These are phyloP conservation scores for Phytopythium aichiense DNA, from an alignment of 352 stramenopile genomes.

Conservation along the genomic window DNA sequence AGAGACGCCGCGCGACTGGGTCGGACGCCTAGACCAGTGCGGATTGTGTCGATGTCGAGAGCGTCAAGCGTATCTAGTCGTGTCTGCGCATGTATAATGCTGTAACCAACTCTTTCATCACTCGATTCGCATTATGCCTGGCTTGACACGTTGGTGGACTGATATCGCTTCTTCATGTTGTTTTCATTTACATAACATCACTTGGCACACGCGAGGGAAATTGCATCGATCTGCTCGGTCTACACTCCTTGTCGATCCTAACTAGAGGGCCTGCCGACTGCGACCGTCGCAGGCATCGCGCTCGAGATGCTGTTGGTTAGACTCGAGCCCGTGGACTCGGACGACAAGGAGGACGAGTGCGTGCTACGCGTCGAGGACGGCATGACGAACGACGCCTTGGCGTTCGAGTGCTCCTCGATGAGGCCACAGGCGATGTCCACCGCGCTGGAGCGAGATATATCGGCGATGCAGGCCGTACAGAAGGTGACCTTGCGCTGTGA, in stretches of 20 bases:
- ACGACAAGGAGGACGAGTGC: conserved; percentile 4
- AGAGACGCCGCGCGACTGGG: conserved; percentile 33
- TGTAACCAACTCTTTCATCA: neutral
- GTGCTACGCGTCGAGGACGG: conserved; percentile 1
- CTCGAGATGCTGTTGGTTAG: neutral
- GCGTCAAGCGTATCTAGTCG: neutral
- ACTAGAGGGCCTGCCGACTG: neutral
- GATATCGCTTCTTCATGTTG: neutral
- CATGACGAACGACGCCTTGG: neutral
- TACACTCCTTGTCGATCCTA: neutral
- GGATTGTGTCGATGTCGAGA: neutral
- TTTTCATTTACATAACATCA: neutral
- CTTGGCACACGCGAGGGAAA: no score
- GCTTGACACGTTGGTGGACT: no score
- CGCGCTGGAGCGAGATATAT: conserved; percentile 16
- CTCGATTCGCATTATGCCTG: no score
- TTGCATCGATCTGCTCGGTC: neutral
- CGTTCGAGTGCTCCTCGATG: conserved; percentile 18
- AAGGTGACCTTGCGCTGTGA: conserved; percentile 33
- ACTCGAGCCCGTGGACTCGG: neutral
- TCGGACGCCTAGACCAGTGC: neutral
- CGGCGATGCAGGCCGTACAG: conserved; percentile 23
- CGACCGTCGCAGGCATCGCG: neutral
- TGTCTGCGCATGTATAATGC: neutral
- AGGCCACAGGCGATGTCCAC: conserved; percentile 23